A percentile compares a stretch with the other conserved stretches of the same genome.
Conservation (phyloP, 208 protist species). For the Leishmania tropica region DNA sequence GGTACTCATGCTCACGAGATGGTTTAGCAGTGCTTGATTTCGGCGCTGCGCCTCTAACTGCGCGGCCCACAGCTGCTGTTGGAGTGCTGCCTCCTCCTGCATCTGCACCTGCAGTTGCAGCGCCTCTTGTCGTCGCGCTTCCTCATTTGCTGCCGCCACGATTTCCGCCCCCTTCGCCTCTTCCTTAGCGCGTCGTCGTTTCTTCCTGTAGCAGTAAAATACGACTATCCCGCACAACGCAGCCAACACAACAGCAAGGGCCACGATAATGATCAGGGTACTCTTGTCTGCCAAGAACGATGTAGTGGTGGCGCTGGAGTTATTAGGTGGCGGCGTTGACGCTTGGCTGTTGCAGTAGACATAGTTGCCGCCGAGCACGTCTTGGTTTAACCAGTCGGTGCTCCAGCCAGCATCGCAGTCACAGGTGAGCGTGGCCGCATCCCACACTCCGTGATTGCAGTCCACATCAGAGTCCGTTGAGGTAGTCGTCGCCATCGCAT, state of each 20-base stretch:
- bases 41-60: slow-evolving; percentile 18
- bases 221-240: not conserved
- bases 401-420: slow-evolving; percentile 28
- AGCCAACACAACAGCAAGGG: not conserved
- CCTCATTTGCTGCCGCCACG: not conserved
- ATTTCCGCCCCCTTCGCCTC: not conserved
- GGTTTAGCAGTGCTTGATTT: not conserved
- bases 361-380: slow-evolving; percentile 14
- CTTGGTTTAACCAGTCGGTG: slow-evolving; percentile 25
- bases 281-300: not conserved
- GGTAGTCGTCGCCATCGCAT: not conserved
- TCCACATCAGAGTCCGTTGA: not conserved
- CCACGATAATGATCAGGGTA: slow-evolving; percentile 8
- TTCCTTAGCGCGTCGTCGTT: not conserved
- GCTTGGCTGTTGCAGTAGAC: slow-evolving; percentile 30
- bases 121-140: not conserved
- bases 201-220: slow-evolving; percentile 16
- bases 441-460: slow-evolving; percentile 34
- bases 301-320: slow-evolving; percentile 1
- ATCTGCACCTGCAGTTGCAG: not conserved
- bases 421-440: slow-evolving; percentile 16
- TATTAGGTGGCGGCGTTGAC: slow-evolving; percentile 10
- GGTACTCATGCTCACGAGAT: slow-evolving; percentile 1
- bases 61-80: not conserved
- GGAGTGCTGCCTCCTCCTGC: not conserved